Conservation (phyloP, 1,284 basidiomycete species). For the Rhodofomes roseus region DNA sequence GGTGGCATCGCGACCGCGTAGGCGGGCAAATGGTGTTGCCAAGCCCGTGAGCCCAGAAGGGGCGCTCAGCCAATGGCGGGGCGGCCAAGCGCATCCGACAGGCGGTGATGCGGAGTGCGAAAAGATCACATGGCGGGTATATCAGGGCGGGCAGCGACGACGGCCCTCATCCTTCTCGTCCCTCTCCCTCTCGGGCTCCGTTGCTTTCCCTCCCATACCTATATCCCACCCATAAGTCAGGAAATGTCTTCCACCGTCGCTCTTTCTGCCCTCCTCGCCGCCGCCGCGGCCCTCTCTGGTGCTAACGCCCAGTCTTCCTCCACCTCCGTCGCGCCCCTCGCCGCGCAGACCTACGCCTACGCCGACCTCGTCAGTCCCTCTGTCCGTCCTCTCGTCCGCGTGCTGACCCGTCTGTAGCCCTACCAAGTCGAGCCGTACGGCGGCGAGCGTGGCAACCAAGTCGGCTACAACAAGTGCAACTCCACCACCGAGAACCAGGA, state of each 20-base stretch:
- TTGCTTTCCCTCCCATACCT: conserved; percentile 6
- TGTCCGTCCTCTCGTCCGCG: neutral
- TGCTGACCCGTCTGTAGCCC: conserved; percentile 36
- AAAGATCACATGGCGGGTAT: conserved; percentile 8
- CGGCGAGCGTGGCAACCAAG: conserved; percentile 51
- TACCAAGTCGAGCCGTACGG: conserved; percentile 50
- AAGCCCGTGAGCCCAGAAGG: neutral
- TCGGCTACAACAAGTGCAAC: conserved; percentile 70
- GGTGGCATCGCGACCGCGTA: neutral
- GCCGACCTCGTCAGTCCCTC: conserved; percentile 39
- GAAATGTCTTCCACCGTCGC: conserved; percentile 37
- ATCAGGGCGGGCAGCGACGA: conserved; percentile 9
- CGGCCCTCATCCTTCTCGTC: conserved; percentile 10
- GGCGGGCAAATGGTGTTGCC: neutral
- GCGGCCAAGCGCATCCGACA: neutral
- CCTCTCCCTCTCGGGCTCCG: neutral
- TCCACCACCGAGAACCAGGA: conserved; percentile 58
- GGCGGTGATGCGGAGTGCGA: neutral
- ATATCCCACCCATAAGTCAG: neutral
- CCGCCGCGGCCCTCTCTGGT: conserved; percentile 31
- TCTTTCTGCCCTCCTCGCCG: conserved; percentile 40
- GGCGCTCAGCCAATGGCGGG: neutral
- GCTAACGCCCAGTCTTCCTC: conserved; percentile 36
- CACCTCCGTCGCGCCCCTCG: conserved; percentile 40
- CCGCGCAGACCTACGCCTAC: conserved; percentile 47